These are phyloP conservation scores for Aristolochia contorta DNA, from an alignment of 164 flowering plant genomes.

Conservation along the genomic window DNA sequence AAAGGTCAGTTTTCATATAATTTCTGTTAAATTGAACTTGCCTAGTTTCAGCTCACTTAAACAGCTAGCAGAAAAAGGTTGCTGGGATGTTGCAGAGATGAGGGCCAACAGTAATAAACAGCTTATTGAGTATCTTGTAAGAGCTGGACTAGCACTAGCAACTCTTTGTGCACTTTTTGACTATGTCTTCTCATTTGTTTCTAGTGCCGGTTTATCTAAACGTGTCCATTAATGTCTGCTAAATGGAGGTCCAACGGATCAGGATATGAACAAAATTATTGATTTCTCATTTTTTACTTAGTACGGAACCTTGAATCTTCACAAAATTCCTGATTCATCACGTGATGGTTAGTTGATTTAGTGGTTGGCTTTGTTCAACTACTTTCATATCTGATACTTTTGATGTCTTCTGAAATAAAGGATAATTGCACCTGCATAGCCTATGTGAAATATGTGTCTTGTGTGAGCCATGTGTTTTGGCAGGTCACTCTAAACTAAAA, in stretches of 20 bases:
- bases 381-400: no score
- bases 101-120: constrained; percentile 45
- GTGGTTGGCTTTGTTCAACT: no score
- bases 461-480: no score
- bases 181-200: no score
- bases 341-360: neutral
- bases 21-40: constrained; percentile 5
- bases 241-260: no score
- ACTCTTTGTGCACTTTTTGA: neutral
- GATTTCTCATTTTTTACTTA: neutral
- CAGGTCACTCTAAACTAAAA: no score
- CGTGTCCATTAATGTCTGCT: no score
- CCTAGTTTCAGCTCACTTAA: constrained; percentile 53
- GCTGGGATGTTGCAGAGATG: constrained; percentile 87
- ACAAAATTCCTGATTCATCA: neutral
- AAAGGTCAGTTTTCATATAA: neutral
- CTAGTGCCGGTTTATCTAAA: no score
- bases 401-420: no score
- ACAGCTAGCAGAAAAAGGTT: constrained; percentile 82
- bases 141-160: neutral
- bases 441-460: no score
- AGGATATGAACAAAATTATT: neutral
- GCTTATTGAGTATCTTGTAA: constrained; percentile 73
- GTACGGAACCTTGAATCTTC: neutral
- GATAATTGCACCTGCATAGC: no score